Conservation (phyloP, 2,329 filamentous ascomycete species). For the Capronia americana region DNA sequence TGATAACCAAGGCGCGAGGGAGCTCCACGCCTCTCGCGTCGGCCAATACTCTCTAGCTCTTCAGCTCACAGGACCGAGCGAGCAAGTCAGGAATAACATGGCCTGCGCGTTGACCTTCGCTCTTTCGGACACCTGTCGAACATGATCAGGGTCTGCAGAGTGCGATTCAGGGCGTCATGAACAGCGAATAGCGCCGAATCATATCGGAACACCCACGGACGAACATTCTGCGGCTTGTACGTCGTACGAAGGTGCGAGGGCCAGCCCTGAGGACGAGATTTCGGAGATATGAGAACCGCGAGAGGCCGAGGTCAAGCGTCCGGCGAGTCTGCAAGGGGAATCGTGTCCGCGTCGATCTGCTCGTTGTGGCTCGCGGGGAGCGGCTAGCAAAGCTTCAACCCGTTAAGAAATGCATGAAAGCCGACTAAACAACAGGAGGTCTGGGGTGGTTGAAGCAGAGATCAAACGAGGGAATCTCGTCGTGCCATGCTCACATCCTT, state of each 20-base stretch:
- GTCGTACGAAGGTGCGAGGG: background rate
- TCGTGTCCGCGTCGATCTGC: background rate
- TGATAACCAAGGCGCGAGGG: background rate
- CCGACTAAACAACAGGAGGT: background rate
- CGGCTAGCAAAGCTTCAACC: background rate
- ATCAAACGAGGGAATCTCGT: background rate
- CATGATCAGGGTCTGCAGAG: background rate
- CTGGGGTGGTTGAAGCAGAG: too few relatives aligned
- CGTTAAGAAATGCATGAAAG: background rate
- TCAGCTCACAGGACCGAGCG: background rate
- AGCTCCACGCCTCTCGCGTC: background rate
- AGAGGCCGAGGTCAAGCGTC: conserved; percentile 1
- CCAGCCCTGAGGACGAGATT: background rate
- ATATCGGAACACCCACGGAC: background rate
- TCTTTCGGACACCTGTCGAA: background rate
- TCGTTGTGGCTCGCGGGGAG: background rate
- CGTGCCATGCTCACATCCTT: background rate
- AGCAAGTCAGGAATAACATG: background rate
- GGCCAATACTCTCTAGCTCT: background rate
- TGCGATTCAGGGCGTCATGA: background rate
- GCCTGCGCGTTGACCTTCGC: background rate
- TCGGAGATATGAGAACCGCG: background rate
- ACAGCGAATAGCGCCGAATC: background rate
- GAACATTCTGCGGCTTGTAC: background rate
- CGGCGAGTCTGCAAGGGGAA: background rate